Conservation (phyloP, 2,329 filamentous ascomycete species). For the Aspergillus sp. region DNA sequence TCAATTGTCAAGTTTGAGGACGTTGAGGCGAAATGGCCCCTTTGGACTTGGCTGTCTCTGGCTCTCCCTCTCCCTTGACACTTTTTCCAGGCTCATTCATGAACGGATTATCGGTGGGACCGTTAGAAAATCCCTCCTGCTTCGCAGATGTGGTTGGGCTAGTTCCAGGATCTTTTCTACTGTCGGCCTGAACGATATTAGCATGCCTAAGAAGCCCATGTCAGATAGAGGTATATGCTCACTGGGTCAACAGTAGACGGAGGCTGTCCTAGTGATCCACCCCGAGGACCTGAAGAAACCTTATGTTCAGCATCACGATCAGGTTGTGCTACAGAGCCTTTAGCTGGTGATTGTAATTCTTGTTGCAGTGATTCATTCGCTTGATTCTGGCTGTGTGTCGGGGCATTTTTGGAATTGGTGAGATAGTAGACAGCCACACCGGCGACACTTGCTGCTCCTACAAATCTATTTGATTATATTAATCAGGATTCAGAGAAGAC, state of each 20-base stretch:
- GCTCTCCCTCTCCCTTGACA: constrained; percentile 52
- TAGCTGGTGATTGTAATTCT: not conserved
- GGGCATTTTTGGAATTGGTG: not conserved
- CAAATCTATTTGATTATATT: not conserved
- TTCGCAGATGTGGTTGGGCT: constrained; percentile 41
- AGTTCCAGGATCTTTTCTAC: constrained; percentile 1
- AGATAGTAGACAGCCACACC: not conserved
- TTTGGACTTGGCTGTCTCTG: constrained; percentile 51
- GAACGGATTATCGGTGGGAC: constrained; percentile 48
- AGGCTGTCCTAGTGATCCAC: not conserved
- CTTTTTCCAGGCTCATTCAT: constrained; percentile 44
- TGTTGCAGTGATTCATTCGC: not conserved
- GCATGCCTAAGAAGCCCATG: not conserved
- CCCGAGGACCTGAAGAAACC: not conserved
- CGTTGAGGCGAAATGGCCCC: constrained; percentile 42
- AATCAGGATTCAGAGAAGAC: too few species aligned
- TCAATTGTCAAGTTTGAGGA: constrained; percentile 12
- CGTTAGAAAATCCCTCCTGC: constrained; percentile 50
- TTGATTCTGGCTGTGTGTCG: not conserved
- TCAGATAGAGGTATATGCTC: not conserved
- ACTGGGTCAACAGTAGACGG: not conserved
- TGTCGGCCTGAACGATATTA: not conserved
- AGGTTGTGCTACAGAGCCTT: not conserved
- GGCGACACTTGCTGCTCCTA: not conserved
- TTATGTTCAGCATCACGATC: not conserved